These are phyloP conservation scores for Penicillium goetzii DNA, from an alignment of 495 filamentous ascomycete species.

Conservation along the genomic window DNA sequence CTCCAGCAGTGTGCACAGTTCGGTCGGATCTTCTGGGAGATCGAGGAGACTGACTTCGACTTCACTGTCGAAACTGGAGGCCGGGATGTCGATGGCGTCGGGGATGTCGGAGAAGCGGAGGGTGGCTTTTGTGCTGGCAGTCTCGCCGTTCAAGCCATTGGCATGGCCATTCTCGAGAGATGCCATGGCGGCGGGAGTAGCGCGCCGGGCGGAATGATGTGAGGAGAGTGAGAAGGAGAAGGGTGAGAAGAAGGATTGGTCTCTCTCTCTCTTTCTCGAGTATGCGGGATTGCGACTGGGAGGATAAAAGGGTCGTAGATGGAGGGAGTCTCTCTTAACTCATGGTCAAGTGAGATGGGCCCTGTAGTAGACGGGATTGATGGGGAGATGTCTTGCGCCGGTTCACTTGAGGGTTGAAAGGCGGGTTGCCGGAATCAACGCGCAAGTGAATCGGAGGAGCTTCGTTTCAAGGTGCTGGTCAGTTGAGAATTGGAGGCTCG, in stretches of 20 bases:
- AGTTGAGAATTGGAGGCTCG: slow-evolving; percentile 30
- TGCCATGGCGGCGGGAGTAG: slow-evolving; percentile 50
- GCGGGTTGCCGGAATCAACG: slow-evolving; percentile 17
- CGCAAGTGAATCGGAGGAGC: slow-evolving; percentile 28
- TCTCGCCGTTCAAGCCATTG: slow-evolving; percentile 52
- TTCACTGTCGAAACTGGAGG: slow-evolving; percentile 76
- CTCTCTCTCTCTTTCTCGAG: neutral
- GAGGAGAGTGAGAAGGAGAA: slow-evolving; percentile 1
- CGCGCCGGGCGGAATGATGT: slow-evolving; percentile 5
- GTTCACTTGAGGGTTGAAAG: slow-evolving; percentile 18
- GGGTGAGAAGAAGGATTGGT: neutral
- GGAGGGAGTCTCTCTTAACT: slow-evolving; percentile 32
- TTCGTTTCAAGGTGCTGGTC: slow-evolving; percentile 20
- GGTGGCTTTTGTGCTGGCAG: slow-evolving; percentile 28
- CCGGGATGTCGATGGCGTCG: slow-evolving; percentile 85
- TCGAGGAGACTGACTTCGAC: slow-evolving; percentile 93
- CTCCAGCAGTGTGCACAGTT: slow-evolving; percentile 90
- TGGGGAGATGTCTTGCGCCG: slow-evolving; percentile 5
- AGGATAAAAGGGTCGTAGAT: slow-evolving; percentile 18
- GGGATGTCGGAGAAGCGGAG: slow-evolving; percentile 88
- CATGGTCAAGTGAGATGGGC: slow-evolving; percentile 37
- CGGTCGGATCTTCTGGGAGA: slow-evolving; percentile 91
- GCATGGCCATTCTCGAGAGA: slow-evolving; percentile 56
- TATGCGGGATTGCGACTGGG: slow-evolving; percentile 24
- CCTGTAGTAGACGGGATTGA: slow-evolving; percentile 16